phyloP scores from a whole-genome alignment of 768 basidiomycete genomes.

The Amanita muscaria region DNA sequence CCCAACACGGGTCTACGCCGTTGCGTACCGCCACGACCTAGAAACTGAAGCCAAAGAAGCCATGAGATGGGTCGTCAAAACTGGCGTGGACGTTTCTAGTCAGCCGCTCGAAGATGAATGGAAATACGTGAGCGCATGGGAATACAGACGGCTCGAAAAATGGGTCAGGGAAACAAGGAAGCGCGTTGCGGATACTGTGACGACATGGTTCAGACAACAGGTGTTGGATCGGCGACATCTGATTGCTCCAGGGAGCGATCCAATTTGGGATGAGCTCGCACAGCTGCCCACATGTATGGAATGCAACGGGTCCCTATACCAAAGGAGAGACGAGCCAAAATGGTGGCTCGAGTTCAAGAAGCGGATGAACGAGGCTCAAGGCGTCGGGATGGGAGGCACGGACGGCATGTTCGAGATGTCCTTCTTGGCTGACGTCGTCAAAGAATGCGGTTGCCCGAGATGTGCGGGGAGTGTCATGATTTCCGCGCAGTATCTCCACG shows the following conservation, averaged over 20 bases:
- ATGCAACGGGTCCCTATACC: constrained; percentile 45
- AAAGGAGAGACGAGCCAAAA: constrained; percentile 42
- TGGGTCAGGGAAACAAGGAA: constrained; percentile 47
- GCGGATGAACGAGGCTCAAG: constrained; percentile 33
- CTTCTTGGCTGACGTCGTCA: constrained; percentile 46
- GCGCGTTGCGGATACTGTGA: constrained; percentile 35
- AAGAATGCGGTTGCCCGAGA: constrained; percentile 45
- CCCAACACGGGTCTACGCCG: constrained; percentile 60
- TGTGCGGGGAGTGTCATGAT: constrained; percentile 61
- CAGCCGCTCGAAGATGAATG: constrained; percentile 54
- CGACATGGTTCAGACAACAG: background rate
- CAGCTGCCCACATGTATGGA: constrained; percentile 49
- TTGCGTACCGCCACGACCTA: constrained; percentile 57
- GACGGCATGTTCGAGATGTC: constrained; percentile 45
- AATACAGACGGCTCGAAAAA: constrained; percentile 55
- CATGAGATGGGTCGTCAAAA: constrained; percentile 40
- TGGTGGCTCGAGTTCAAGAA: constrained; percentile 64
- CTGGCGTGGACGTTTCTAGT: constrained; percentile 43
- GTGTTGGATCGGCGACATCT: too few relatives aligned
- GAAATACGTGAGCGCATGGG: constrained; percentile 56
- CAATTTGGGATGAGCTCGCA: background rate
- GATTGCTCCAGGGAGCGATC: background rate
- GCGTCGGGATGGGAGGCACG: constrained; percentile 32
- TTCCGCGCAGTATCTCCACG: constrained; percentile 45
- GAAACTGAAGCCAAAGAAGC: constrained; percentile 56